These are phyloP conservation scores for Penicillium glabrum DNA, from an alignment of 2,329 filamentous ascomycete genomes.

Conservation along the genomic window DNA sequence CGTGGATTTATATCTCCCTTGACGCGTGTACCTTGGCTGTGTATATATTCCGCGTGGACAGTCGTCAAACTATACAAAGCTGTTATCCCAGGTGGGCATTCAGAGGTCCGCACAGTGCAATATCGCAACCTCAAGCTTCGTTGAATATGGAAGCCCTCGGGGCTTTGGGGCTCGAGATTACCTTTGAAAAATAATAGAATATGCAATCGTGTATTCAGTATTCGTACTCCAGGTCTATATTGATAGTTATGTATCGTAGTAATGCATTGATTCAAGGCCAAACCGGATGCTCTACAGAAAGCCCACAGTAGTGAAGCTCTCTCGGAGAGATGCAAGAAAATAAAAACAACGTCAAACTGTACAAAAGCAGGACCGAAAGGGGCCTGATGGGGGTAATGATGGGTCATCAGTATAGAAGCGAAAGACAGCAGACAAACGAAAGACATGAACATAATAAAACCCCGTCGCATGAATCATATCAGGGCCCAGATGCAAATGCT, in stretches of 20 bases:
- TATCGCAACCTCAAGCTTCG: too few relatives aligned
- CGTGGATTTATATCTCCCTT: too few relatives aligned
- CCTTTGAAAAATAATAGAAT: background rate
- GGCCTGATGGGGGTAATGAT: constrained; percentile 10
- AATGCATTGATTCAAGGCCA: constrained; percentile 9
- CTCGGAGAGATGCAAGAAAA: constrained; percentile 23
- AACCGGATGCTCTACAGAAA: constrained; percentile 21
- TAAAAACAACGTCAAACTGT: constrained; percentile 20
- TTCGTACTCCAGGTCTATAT: background rate
- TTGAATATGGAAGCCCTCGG: too few relatives aligned
- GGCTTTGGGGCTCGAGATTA: background rate
- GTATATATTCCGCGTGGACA: too few relatives aligned
- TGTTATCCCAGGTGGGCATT: too few relatives aligned
- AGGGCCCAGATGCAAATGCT: constrained; percentile 26
- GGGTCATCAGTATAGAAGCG: constrained; percentile 22
- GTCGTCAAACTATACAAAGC: too few relatives aligned
- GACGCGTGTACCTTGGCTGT: too few relatives aligned
- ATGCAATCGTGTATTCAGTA: background rate
- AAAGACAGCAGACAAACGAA: constrained; percentile 16
- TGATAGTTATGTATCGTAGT: background rate
- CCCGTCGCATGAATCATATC: constrained; percentile 20
- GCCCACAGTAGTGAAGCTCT: constrained; percentile 10
- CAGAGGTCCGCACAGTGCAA: too few relatives aligned
- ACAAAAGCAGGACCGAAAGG: constrained; percentile 13
- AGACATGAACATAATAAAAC: constrained; percentile 14